Evolutionary conservation across 2,329 filamentous ascomycete genomes (phyloP).

Genomic region (Xylariaceae sp.): DNA sequence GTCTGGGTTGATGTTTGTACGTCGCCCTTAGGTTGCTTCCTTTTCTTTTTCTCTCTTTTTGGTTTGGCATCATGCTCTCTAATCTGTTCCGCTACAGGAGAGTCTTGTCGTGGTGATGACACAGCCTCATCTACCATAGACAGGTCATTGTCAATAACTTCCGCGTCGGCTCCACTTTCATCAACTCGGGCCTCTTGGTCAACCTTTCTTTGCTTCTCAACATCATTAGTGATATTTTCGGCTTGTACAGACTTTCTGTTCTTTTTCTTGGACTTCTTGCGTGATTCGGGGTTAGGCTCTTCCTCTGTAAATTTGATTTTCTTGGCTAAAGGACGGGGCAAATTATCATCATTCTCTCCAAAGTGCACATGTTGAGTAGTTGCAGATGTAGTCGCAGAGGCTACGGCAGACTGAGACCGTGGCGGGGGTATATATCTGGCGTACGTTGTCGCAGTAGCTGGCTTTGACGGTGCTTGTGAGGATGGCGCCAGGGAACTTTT

Average conservation of each 20-base stretch:
- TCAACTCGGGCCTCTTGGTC: not conserved
- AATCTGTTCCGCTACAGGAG: conserved; percentile 5
- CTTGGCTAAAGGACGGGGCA: conserved; percentile 32
- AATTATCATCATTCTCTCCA: conserved; percentile 12
- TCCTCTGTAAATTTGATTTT: conserved; percentile 33
- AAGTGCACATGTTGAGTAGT: conserved; percentile 21
- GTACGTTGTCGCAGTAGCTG: conserved; percentile 25
- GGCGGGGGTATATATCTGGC: conserved; percentile 36
- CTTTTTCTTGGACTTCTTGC: conserved; percentile 32
- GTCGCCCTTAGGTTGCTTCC: conserved; percentile 17
- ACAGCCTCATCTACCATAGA: not conserved
- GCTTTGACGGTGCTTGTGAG: conserved; percentile 8
- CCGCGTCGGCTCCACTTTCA: not conserved
- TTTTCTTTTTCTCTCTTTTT: conserved; percentile 25
- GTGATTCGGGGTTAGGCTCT: conserved; percentile 11
- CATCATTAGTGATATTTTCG: conserved; percentile 9
- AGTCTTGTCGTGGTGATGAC: conserved; percentile 1
- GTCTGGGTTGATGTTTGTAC: conserved; percentile 8
- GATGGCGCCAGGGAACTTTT: too few species aligned
- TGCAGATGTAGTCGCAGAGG: conserved; percentile 4
- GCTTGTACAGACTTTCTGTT: conserved; percentile 34
- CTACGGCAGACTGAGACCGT: conserved; percentile 26
- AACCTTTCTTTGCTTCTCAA: conserved; percentile 19
- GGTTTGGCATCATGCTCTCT: conserved; percentile 20
- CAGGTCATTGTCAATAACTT: conserved; percentile 16